phyloP scores from a whole-genome alignment of 345 rosid genomes.

The Jatropha curcas region DNA sequence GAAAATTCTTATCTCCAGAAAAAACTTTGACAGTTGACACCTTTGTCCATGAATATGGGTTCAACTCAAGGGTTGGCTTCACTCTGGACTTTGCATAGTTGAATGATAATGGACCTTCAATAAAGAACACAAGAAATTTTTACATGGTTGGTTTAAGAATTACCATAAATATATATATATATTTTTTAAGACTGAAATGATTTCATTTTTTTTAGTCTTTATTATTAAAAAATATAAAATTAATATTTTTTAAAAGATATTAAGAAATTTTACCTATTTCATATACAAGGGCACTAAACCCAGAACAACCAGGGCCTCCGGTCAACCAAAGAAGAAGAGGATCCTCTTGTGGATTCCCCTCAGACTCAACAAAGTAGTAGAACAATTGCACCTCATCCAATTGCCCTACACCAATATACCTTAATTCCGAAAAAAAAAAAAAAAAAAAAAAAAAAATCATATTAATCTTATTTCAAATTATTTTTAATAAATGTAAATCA shows the following conservation, averaged over 20 bases:
- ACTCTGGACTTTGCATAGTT: background rate
- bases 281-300: constrained; percentile 29
- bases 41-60: constrained; percentile 13
- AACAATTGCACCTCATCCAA: background rate
- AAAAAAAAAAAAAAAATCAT: background rate
- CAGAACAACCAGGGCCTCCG: constrained; percentile 52
- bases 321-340: constrained; percentile 40
- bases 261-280: constrained; percentile 26
- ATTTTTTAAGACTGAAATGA: too few species aligned
- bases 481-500: too few species aligned
- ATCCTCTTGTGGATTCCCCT: constrained; percentile 34
- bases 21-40: constrained; percentile 2
- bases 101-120: constrained; percentile 1
- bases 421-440: background rate
- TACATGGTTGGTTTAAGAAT: too few species aligned
- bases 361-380: constrained; percentile 26
- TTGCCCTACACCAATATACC: constrained; percentile 2
- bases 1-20: too few species aligned
- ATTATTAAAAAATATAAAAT: too few species aligned
- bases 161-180: too few species aligned
- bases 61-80: constrained; percentile 1
- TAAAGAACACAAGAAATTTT: background rate
- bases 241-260: background rate
- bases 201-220: too few species aligned
- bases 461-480: too few species aligned